A percentile compares a stretch with the other conserved stretches of the same genome.
These are phyloP conservation scores for Cordia subcordata DNA, from an alignment of 257 asterid genomes.

Conservation along the genomic window DNA sequence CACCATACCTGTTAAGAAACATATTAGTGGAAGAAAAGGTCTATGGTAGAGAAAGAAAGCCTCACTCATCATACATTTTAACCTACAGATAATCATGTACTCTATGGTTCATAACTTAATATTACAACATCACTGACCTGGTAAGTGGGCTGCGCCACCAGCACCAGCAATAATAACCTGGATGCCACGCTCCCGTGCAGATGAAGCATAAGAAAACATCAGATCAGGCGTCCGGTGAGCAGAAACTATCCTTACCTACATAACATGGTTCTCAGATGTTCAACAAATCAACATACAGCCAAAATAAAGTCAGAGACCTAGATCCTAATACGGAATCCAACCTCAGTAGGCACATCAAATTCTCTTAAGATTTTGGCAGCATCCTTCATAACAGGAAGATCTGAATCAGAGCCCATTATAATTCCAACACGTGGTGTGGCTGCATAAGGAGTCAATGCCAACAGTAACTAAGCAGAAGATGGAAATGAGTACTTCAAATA, in stretches of 20 bases:
- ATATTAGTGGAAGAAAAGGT: not conserved
- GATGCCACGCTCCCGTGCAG: constrained; percentile 89
- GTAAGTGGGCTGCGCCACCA: constrained; percentile 99
- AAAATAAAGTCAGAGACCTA: not conserved
- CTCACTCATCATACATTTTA: too few species aligned
- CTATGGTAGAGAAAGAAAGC: too few species aligned
- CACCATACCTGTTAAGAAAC: constrained; percentile 70
- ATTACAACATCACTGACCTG: constrained; percentile 42
- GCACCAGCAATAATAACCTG: constrained; percentile 98
- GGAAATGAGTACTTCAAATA: too few species aligned
- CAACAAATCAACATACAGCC: not conserved
- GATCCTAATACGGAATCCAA: constrained; percentile 8
- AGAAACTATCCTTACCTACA: constrained; percentile 89
- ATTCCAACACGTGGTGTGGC: constrained; percentile 84
- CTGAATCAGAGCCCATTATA: constrained; percentile 99
- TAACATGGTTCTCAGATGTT: constrained; percentile 6
- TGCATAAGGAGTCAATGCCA: constrained; percentile 25
- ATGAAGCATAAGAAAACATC: constrained; percentile 74
- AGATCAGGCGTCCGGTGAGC: constrained; percentile 94
- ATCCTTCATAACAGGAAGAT: constrained; percentile 97
- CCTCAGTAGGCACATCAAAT: constrained; percentile 87
- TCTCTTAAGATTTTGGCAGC: constrained; percentile 81
- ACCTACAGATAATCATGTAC: not conserved
- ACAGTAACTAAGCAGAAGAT: not conserved
- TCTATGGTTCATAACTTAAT: not conserved